Evolutionary conservation across 2,329 filamentous ascomycete genomes (phyloP).

Genomic region (Hymenoscyphus scutula): DNA sequence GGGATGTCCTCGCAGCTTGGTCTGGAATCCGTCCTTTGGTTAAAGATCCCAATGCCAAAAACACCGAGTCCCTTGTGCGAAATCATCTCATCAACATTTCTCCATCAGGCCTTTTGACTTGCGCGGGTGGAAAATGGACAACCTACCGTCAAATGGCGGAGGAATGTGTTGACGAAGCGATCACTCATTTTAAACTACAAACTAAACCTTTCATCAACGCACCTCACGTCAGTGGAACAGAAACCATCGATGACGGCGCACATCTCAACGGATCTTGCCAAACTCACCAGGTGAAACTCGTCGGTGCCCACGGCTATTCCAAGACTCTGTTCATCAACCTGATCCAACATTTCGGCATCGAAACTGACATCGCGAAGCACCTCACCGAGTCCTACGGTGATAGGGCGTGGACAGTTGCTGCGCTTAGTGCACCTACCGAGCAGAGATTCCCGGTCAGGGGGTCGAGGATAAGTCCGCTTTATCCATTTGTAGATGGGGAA

Average conservation of each 20-base stretch:
- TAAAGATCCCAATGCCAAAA: conserved; percentile 79
- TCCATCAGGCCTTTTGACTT: conserved; percentile 76
- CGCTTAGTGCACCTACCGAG: conserved; percentile 73
- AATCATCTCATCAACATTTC: conserved; percentile 82
- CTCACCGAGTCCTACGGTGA: conserved; percentile 86
- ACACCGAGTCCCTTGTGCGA: conserved; percentile 82
- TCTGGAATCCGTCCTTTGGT: conserved; percentile 84
- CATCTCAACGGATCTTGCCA: conserved; percentile 72
- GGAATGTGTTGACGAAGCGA: conserved; percentile 79
- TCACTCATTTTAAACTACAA: conserved; percentile 64
- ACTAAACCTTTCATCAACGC: conserved; percentile 56
- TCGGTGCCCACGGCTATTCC: conserved; percentile 84
- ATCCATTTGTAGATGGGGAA: conserved; percentile 91
- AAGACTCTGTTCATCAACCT: conserved; percentile 93
- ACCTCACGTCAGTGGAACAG: conserved; percentile 67
- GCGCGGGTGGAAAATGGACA: conserved; percentile 89
- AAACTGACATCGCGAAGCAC: conserved; percentile 90
- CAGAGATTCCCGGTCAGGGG: conserved; percentile 80
- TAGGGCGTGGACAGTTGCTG: conserved; percentile 85
- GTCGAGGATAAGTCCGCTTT: conserved; percentile 73
- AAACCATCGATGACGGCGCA: conserved; percentile 68
- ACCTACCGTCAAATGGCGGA: conserved; percentile 93
- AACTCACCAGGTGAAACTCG: conserved; percentile 76
- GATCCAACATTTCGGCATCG: conserved; percentile 88
- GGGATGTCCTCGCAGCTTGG: conserved; percentile 88